Evolutionary conservation across 1,139 yeast genomes (phyloP), one percentile per base, ranked within the genome.

Genomic region (Debaryomyces psychrophilus): DNA sequence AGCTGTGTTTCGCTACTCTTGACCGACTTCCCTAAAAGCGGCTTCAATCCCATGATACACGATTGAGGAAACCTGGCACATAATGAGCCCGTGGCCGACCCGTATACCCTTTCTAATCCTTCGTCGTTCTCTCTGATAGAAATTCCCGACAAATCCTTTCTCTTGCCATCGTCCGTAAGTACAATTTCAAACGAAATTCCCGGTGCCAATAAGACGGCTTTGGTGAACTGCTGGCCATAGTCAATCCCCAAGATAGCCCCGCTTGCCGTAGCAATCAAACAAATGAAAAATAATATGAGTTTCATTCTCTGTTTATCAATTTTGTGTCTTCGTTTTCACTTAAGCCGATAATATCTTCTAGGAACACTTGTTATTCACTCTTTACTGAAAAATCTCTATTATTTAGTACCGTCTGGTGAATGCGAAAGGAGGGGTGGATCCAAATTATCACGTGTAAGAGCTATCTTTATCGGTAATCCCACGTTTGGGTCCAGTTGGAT

Each of bases 191-290:
- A 85, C 15, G 92, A 87, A 26, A 90, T 82, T 8, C 92, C 90
- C 0, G 98, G 98, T 0, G 97, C 97, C 41, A 95, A 86, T 44
- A 93, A 73, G 43, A 87, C 89, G 1, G 96, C 90, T 64, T 95
- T 93, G 31, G 93, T 82, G 71, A 77, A 87, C 60, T 90, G 95
- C 49, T 88, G 87, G 45, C 99, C 99, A 61, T 80, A 85, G 64
- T 93, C 99, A 39, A 93, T 74, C 23, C 97, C 98, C 43, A 93
- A 69, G 14, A 93, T 79, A 2, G 96, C 95, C 7, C 80, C 79
- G 2, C 62, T 53, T 1, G 62, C 59, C 2, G 46, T 47, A 3
- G 58, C 46, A 15, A 61, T 28, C n/a, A 57, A 47, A 35, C 45
- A 57, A 37, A 53, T 47, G 36, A 37, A 53, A 44, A 37, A 42